phyloP scores from a whole-genome alignment of 352 stramenopile species.

The Phytopythium oedochilum region DNA sequence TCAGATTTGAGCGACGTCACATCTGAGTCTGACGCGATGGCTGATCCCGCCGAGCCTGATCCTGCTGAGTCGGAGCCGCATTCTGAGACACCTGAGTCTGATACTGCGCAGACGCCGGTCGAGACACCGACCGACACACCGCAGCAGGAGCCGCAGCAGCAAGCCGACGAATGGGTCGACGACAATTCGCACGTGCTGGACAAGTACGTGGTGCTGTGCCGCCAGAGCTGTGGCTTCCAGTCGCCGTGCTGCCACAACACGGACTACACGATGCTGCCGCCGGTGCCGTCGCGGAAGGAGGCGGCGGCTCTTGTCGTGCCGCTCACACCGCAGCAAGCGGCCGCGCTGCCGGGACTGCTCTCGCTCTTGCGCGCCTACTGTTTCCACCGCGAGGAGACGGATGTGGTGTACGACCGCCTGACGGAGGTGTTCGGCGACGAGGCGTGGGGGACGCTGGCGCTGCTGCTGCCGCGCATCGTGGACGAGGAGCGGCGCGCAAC shows the following conservation, averaged over 20 bases:
- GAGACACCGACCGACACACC: neutral
- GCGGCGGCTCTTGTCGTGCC: neutral
- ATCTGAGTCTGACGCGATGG: neutral
- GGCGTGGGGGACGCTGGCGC: conserved; percentile 18
- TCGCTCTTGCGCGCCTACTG: conserved; percentile 25
- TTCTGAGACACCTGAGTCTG: neutral
- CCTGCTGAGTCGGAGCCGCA: neutral
- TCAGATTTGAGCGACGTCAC: neutral
- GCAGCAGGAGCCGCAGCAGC: neutral
- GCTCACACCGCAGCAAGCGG: conserved; percentile 16
- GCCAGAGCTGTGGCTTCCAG: conserved; percentile 57
- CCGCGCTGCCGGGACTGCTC: conserved; percentile 15
- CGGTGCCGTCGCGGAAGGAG: conserved; percentile 6
- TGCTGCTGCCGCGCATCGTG: conserved; percentile 27
- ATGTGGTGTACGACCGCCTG: conserved; percentile 33
- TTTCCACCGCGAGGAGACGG: conserved; percentile 27
- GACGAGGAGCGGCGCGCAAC: conserved; percentile 55
- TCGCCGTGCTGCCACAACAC: conserved; percentile 51
- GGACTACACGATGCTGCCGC: conserved; percentile 51
- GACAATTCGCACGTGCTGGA: conserved; percentile 47
- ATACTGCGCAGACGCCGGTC: neutral
- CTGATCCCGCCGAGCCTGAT: neutral
- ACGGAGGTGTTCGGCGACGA: conserved; percentile 15
- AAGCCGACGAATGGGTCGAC: conserved; percentile 8
- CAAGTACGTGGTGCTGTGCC: conserved; percentile 54